Evolutionary conservation across 495 filamentous ascomycete genomes (phyloP).

Genomic region (Penicillium ucsense): DNA sequence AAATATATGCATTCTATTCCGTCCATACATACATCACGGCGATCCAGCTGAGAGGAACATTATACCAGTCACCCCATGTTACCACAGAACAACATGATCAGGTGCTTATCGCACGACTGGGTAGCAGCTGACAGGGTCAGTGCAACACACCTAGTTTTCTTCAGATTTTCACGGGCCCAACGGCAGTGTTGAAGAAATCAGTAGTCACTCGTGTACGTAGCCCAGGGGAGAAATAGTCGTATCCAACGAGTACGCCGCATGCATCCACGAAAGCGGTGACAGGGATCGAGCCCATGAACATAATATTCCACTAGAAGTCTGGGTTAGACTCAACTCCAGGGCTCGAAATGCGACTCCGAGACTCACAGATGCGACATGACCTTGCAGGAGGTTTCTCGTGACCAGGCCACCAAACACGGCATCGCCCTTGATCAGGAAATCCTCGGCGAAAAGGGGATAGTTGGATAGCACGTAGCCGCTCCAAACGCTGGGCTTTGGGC

Average conservation of each 20-base stretch:
- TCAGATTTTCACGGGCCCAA: background rate
- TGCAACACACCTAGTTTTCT: no score
- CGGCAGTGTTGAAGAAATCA: constrained; percentile 14
- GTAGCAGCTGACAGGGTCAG: no score
- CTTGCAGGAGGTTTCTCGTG: constrained; percentile 3
- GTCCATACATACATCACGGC: no score
- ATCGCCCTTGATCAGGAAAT: constrained; percentile 11
- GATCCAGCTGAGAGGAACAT: no score
- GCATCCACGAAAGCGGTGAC: constrained; percentile 17
- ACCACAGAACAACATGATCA: no score
- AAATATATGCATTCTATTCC: no score
- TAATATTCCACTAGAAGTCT: constrained; percentile 13
- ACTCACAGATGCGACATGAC: constrained; percentile 11
- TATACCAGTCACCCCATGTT: no score
- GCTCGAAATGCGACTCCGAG: background rate
- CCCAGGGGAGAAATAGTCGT: constrained; percentile 20
- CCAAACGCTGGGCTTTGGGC: constrained; percentile 3
- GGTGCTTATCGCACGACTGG: no score
- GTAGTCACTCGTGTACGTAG: constrained; percentile 17
- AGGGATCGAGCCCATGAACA: constrained; percentile 16
- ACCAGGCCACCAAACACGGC: constrained; percentile 16
- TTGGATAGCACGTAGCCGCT: constrained; percentile 14
- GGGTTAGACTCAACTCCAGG: background rate
- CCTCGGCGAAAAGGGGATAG: constrained; percentile 12
- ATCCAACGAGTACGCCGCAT: constrained; percentile 16